phyloP scores from a whole-genome alignment of 805 yeast genomes.

The Jamesozyma spencerorum region DNA sequence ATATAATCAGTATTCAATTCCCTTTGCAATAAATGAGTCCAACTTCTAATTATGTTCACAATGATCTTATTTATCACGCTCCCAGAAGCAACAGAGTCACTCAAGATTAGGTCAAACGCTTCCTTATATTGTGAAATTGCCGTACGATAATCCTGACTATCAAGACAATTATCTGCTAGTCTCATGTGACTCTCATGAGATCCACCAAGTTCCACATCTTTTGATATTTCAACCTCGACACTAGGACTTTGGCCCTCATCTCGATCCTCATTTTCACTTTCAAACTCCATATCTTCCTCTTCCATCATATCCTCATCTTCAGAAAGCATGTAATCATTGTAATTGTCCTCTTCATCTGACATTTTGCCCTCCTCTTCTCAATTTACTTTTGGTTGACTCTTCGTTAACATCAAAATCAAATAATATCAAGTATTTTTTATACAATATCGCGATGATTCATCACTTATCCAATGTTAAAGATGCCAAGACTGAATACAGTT shows the following conservation, averaged over 20 bases:
- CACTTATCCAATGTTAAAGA: neutral
- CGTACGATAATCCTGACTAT: too few relatives aligned
- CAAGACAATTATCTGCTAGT: too few relatives aligned
- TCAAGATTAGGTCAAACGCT: too few relatives aligned
- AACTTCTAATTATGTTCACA: neutral
- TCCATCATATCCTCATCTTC: slow-evolving; percentile 23
- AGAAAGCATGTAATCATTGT: slow-evolving; percentile 25
- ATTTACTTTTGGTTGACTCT: neutral
- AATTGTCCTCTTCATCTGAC: slow-evolving; percentile 14
- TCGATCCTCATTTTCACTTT: slow-evolving; percentile 16
- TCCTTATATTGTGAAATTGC: neutral
- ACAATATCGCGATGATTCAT: too few relatives aligned
- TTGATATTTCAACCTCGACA: neutral
- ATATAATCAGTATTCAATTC: neutral
- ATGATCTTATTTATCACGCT: neutral
- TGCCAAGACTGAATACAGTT: too few relatives aligned
- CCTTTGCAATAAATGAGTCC: neutral
- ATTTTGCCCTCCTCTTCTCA: neutral
- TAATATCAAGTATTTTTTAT: too few relatives aligned
- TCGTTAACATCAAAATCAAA: too few relatives aligned
- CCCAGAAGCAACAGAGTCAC: too few relatives aligned
- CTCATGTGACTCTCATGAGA: too few relatives aligned
- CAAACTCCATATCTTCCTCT: slow-evolving; percentile 20
- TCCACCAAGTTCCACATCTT: too few relatives aligned
- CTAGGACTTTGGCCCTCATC: neutral